Percentiles rank a stretch among this genome's conserved stretches.
Conservation (phyloP, 371 early-diverging fungal genomes). For the Mortierella sp. region DNA sequence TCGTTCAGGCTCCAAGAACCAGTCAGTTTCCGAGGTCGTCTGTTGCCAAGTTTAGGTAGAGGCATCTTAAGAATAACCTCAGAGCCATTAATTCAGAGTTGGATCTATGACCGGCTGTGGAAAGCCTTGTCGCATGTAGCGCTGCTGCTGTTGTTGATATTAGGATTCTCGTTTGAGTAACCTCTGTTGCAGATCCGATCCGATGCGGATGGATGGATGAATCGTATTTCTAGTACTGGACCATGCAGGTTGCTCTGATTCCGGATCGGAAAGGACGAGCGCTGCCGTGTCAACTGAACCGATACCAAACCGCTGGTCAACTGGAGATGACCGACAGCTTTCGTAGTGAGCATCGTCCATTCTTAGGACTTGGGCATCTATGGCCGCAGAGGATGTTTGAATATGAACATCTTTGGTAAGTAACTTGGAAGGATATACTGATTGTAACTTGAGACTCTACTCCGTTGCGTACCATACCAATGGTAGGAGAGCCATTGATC, state of each 20-base stretch:
- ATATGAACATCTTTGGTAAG: neutral
- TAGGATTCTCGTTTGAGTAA: neutral
- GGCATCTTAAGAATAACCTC: constrained; percentile 15
- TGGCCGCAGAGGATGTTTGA: neutral
- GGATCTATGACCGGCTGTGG: neutral
- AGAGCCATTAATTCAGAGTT: neutral
- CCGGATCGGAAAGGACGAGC: no score
- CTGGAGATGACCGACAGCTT: no score
- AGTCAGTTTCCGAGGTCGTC: neutral
- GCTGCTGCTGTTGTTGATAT: neutral
- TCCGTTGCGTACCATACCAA: constrained; percentile 5
- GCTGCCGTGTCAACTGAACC: no score
- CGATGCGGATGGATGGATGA: neutral
- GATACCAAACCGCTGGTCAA: neutral
- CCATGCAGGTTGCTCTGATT: no score
- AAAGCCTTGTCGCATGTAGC: neutral
- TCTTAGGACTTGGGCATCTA: constrained; percentile 23
- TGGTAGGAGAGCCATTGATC: neutral
- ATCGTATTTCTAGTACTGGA: neutral
- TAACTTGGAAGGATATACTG: no score
- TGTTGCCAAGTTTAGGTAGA: constrained; percentile 1
- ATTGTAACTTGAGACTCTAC: no score
- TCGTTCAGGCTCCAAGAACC: constrained; percentile 11
- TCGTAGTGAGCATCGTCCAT: constrained; percentile 3
- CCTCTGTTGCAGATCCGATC: neutral